phyloP scores from a whole-genome alignment of 331 rosid genomes.

The Quercus phellos region DNA sequence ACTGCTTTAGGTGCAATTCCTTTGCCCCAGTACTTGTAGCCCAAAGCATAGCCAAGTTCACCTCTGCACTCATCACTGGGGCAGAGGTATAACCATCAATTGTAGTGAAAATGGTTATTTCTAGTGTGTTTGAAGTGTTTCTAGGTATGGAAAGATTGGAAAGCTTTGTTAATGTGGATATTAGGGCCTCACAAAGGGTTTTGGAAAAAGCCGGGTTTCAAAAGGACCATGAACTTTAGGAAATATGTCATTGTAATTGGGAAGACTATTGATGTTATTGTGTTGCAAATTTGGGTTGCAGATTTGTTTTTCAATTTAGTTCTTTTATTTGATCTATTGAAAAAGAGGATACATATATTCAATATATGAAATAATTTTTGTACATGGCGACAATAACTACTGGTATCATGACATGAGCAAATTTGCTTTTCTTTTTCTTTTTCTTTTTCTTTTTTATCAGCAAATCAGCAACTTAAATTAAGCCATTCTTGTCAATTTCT shows the following conservation, averaged over 20 bases:
- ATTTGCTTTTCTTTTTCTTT: too few species aligned
- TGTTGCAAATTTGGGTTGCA: neutral
- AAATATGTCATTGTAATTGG: conserved; percentile 40
- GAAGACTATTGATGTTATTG: conserved; percentile 31
- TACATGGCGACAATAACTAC: too few species aligned
- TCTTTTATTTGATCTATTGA: too few species aligned
- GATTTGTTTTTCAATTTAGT: neutral
- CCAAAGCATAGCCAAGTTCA: conserved; percentile 7
- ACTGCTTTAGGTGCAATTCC: conserved; percentile 54
- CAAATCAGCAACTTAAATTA: too few species aligned
- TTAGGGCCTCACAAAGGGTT: conserved; percentile 52
- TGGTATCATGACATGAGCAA: too few species aligned
- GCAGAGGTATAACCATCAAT: conserved; percentile 47
- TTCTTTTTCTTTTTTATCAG: too few species aligned
- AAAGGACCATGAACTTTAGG: conserved; percentile 52
- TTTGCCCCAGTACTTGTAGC: conserved; percentile 52
- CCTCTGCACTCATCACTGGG: conserved; percentile 52
- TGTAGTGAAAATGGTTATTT: conserved; percentile 42
- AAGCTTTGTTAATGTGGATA: conserved; percentile 61
- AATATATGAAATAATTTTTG: too few species aligned
- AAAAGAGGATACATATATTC: too few species aligned
- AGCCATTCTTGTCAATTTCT: too few species aligned
- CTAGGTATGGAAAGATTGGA: conserved; percentile 60
- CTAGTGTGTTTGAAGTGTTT: conserved; percentile 37
- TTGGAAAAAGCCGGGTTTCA: conserved; percentile 56